Evolutionary conservation across 805 yeast species (phyloP).

Genomic region (Yamadazyma scolyti): DNA sequence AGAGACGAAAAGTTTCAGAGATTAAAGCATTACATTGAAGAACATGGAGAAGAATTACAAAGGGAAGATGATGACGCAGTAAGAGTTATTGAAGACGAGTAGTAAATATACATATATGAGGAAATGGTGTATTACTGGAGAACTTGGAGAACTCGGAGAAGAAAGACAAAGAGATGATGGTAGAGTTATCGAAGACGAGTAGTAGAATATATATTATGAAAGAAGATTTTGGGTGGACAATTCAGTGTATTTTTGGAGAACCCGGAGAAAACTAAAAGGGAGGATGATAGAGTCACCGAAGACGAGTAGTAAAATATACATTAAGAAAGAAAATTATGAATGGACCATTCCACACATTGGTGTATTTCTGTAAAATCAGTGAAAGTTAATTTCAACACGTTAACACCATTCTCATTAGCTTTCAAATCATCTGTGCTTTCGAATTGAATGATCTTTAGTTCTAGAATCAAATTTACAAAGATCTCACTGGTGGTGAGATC

Average conservation of each 20-base stretch:
- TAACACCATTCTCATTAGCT: conserved; percentile 28
- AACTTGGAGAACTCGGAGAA: too few species aligned
- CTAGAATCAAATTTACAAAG: conserved; percentile 36
- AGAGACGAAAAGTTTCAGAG: conserved; percentile 60
- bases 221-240: conserved; percentile 29
- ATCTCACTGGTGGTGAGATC: conserved; percentile 37
- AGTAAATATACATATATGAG: background rate
- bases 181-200: too few species aligned
- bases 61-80: conserved; percentile 27
- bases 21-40: conserved; percentile 39
- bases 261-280: conserved; percentile 32
- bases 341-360: conserved; percentile 56
- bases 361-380: conserved; percentile 50
- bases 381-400: conserved; percentile 44
- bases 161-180: too few species aligned
- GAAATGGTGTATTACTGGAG: too few species aligned
- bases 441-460: conserved; percentile 32
- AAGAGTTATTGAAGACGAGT: conserved; percentile 23
- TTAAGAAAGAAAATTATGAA: conserved; percentile 25
- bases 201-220: conserved; percentile 6
- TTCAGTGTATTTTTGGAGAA: too few species aligned
- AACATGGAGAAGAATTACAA: conserved; percentile 33
- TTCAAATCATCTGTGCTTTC: conserved; percentile 19
- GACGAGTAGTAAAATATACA: conserved; percentile 4
- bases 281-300: too few species aligned